Conservation (phyloP, 768 basidiomycete species). For the Rickenella mellea region DNA sequence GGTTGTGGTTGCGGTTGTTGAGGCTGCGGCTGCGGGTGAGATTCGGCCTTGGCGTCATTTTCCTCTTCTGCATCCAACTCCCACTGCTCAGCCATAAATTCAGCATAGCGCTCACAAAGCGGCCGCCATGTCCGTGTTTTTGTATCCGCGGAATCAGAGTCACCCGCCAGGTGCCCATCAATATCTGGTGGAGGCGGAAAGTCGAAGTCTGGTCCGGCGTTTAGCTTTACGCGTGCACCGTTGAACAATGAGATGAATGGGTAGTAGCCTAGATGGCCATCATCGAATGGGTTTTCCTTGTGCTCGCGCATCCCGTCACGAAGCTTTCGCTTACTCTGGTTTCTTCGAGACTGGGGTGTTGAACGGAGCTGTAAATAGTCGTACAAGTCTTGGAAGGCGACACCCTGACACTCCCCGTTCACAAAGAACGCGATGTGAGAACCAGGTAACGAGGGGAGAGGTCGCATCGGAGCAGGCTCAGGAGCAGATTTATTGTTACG, state of each 20-base stretch:
- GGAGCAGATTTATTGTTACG: slow-evolving; percentile 26
- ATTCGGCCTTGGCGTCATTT: slow-evolving; percentile 37
- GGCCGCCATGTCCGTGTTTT: slow-evolving; percentile 58
- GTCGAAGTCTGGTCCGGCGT: slow-evolving; percentile 83
- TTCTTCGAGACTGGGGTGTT: slow-evolving; percentile 50
- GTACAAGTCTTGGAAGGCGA: slow-evolving; percentile 82
- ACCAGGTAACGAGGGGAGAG: slow-evolving; percentile 57
- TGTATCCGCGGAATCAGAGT: slow-evolving; percentile 19
- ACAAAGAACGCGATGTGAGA: slow-evolving; percentile 86
- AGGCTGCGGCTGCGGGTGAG: not conserved
- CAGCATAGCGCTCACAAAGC: slow-evolving; percentile 72
- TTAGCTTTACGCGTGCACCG: slow-evolving; percentile 72
- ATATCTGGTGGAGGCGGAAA: slow-evolving; percentile 74
- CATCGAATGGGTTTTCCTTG: slow-evolving; percentile 81
- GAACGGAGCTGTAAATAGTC: slow-evolving; percentile 80
- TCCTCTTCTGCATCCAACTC: slow-evolving; percentile 71
- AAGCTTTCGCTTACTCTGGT: slow-evolving; percentile 53
- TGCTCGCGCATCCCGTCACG: slow-evolving; percentile 60
- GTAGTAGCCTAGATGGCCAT: slow-evolving; percentile 92
- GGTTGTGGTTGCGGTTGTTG: not conserved
- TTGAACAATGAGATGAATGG: slow-evolving; percentile 93
- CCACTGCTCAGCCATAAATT: slow-evolving; percentile 81
- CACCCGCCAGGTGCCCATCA: slow-evolving; percentile 45
- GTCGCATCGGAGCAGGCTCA: slow-evolving; percentile 32
- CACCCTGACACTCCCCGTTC: slow-evolving; percentile 77